These are phyloP conservation scores for Plantago major DNA, from an alignment of 257 asterid genomes.

Conservation along the genomic window DNA sequence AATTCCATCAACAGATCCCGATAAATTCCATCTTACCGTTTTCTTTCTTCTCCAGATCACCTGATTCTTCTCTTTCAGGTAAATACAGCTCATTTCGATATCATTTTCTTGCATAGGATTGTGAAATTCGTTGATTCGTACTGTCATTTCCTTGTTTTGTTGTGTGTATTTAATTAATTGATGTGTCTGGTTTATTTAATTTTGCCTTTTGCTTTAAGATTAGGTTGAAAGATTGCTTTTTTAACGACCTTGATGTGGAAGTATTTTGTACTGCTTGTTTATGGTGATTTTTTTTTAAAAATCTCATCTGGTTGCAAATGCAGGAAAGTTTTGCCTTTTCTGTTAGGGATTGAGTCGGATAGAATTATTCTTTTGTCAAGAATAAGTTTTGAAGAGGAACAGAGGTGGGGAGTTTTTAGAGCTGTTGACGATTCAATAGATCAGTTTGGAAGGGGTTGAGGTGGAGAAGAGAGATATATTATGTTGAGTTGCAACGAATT, in stretches of 20 bases:
- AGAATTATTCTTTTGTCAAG: slow-evolving; percentile 4
- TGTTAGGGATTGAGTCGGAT: slow-evolving; percentile 19
- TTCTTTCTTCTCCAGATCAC: slow-evolving; percentile 13
- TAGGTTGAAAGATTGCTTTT: slow-evolving; percentile 28
- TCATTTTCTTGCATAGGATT: background rate
- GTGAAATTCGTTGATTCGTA: too few relatives aligned
- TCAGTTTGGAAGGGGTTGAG: slow-evolving; percentile 21
- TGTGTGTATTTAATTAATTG: slow-evolving; percentile 15
- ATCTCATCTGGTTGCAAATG: slow-evolving; percentile 21
- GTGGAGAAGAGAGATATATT: background rate
- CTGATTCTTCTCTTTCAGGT: slow-evolving; percentile 19
- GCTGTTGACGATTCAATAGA: slow-evolving; percentile 8
- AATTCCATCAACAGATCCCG: background rate
- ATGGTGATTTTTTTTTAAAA: background rate
- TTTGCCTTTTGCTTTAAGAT: slow-evolving; percentile 57
- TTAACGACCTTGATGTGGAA: slow-evolving; percentile 50
- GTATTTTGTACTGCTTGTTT: slow-evolving; percentile 11
- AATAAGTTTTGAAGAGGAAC: slow-evolving; percentile 7
- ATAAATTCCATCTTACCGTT: slow-evolving; percentile 21
- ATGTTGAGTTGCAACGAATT: slow-evolving; percentile 9
- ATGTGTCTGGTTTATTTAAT: slow-evolving; percentile 13
- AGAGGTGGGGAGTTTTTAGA: slow-evolving; percentile 11
- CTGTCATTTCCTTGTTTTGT: slow-evolving; percentile 9
- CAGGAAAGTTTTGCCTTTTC: slow-evolving; percentile 22
- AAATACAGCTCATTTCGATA: slow-evolving; percentile 17